Percentiles rank a stretch among this genome's conserved stretches.
Conservation (phyloP, 495 filamentous ascomycete genomes). For the Letharia lupina region DNA sequence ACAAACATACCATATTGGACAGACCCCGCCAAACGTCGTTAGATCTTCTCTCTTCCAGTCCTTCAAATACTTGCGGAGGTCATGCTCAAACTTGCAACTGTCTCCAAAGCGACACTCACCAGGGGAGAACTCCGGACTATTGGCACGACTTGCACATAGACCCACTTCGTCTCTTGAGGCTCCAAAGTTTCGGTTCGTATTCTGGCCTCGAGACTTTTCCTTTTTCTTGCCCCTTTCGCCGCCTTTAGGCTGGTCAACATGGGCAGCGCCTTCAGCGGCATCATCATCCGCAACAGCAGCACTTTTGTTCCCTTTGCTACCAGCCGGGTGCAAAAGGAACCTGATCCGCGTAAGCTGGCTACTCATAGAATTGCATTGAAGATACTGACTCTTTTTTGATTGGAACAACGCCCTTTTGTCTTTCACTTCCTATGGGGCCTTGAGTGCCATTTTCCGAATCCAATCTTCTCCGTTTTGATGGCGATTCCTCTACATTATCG, state of each 20-base stretch:
- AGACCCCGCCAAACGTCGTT: constrained; percentile 60
- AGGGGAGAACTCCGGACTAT: constrained; percentile 66
- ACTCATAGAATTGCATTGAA: constrained; percentile 3
- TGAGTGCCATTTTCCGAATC: constrained; percentile 31
- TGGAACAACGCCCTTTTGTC: constrained; percentile 61
- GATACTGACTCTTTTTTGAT: constrained; percentile 73
- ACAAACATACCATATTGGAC: constrained; percentile 53
- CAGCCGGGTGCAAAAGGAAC: constrained; percentile 44
- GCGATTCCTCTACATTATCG: constrained; percentile 35
- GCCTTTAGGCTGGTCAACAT: constrained; percentile 33
- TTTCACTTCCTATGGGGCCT: constrained; percentile 32
- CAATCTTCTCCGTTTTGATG: constrained; percentile 52
- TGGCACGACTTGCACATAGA: constrained; percentile 63
- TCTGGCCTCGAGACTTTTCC: constrained; percentile 71
- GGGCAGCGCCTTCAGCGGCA: constrained; percentile 55
- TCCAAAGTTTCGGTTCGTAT: constrained; percentile 78
- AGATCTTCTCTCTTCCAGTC: constrained; percentile 76
- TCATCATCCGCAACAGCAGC: constrained; percentile 47
- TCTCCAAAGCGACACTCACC: constrained; percentile 62
- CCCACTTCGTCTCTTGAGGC: constrained; percentile 65
- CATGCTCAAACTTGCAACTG: constrained; percentile 69
- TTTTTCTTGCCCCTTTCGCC: constrained; percentile 49
- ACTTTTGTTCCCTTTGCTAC: constrained; percentile 15
- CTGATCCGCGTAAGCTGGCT: constrained; percentile 33
- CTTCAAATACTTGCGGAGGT: constrained; percentile 74